Evolutionary conservation across 345 rosid species (phyloP).

Genomic region (Geranium rotundifolium): DNA sequence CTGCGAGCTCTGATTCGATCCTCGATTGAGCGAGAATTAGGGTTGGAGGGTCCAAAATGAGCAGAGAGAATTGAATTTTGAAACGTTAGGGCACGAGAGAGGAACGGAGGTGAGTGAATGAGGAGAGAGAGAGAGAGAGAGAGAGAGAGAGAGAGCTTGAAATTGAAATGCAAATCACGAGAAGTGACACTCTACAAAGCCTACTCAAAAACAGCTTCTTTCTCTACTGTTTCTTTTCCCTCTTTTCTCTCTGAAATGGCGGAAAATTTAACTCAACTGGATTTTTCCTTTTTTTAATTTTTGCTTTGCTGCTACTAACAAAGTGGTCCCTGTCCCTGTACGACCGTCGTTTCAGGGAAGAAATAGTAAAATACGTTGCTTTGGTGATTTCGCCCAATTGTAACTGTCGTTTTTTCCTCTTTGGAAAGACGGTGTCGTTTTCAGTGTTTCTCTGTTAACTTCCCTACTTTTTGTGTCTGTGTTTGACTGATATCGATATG

Average conservation of each 20-base stretch:
- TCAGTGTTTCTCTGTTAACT: too few relatives aligned
- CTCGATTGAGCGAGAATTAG: not conserved
- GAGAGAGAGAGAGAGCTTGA: constrained; percentile 17
- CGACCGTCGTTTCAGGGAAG: too few relatives aligned
- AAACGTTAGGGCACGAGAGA: constrained; percentile 24
- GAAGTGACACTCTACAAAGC: constrained; percentile 10
- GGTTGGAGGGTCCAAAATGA: constrained; percentile 6
- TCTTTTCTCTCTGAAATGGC: constrained; percentile 16
- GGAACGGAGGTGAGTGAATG: constrained; percentile 18
- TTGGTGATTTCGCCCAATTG: too few relatives aligned
- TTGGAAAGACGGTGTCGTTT: too few relatives aligned
- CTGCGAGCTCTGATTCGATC: not conserved
- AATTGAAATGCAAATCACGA: constrained; percentile 23
- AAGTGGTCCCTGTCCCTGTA: not conserved
- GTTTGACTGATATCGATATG: too few relatives aligned
- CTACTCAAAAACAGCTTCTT: not conserved
- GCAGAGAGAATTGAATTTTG: constrained; percentile 8
- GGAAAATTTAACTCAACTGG: constrained; percentile 9
- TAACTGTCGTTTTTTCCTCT: too few relatives aligned
- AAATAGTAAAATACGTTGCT: too few relatives aligned
- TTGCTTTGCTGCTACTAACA: not conserved
- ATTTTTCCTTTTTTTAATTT: not conserved
- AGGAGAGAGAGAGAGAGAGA: constrained; percentile 29
- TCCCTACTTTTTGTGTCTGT: too few relatives aligned
- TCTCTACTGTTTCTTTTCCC: constrained; percentile 11